These are phyloP conservation scores for Pseudogymnoascus sp. DNA, from an alignment of 2,329 filamentous ascomycete species.

Conservation along the genomic window DNA sequence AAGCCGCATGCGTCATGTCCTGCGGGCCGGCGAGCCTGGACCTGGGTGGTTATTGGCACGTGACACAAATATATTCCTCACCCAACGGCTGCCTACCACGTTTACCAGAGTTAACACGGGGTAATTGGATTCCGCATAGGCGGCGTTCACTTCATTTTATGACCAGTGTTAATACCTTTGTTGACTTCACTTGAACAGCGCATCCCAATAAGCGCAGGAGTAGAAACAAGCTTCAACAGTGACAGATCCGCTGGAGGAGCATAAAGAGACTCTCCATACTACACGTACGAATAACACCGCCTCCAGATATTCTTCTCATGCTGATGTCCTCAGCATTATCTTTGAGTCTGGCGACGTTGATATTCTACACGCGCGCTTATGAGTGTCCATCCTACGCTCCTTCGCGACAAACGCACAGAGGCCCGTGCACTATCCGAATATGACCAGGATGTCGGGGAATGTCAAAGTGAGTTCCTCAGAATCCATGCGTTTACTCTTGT, in stretches of 20 bases:
- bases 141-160: not conserved
- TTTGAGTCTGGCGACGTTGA: not conserved
- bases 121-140: not conserved
- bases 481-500: not conserved
- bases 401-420: not conserved
- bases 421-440: slow-evolving; percentile 3
- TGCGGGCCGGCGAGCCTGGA: not conserved
- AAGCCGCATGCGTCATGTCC: not conserved
- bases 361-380: slow-evolving; percentile 4
- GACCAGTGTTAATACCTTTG: not conserved
- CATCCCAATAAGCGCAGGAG: not conserved
- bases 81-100: not conserved
- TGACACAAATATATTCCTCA: not conserved
- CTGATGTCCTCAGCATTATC: not conserved
- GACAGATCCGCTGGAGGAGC: no score
- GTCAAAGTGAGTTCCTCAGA: not conserved
- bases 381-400: not conserved
- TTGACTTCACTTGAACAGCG: not conserved
- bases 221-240: not conserved
- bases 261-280: not conserved
- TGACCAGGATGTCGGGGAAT: not conserved
- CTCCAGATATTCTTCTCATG: not conserved
- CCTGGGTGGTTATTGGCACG: slow-evolving; percentile 8
- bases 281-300: not conserved
- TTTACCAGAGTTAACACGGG: not conserved